Evolutionary conservation across 139 green algal species (phyloP), one percentile per base, ranked within the genome.

Genomic region (Trebouxia sp.): DNA sequence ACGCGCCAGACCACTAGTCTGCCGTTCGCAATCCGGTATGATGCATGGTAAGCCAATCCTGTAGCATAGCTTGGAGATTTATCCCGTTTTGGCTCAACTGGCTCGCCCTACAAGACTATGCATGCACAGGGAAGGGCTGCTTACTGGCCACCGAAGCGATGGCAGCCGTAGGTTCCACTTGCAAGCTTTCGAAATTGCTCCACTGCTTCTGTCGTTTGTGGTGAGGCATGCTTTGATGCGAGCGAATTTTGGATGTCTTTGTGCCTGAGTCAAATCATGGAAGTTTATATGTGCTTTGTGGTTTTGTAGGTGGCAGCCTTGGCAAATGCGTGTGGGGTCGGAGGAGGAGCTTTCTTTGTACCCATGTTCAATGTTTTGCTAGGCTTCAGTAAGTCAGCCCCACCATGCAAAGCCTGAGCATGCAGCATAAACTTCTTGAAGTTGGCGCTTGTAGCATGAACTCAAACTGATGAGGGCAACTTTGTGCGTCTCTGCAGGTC

Each of bases 341-440:
- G 80, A 26, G 80, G 79, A 37, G 88, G 88, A 6, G 86, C 86
- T 2, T 80, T 92, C 22, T 90, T 89, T 75, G 87, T 90, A n/a
- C 88, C 85, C 4, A 43, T 91, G 2, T 88, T 91, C 76, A 85
- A 85, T 39, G 51, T 86, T 5, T 38, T 89, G 3, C 38, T 88
- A 3, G 58, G 81, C 28, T 89, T 89, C 47, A 80, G 85, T 89
- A 45, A 83, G 83, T 48, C 41, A 12, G 10, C 15, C 12, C 35
- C 12, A 35, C 26, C 12, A 5, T 20, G 42, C 32, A 14, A 53
- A 14, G 20, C 14, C 47, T 53, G 47, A 17, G 20, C 15, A 17
- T 53, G 47, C 47, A 26, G 47, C 47, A 53, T 5, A 1, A 14
- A 26, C 47, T 53, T 14, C 47, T 53, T n/a, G n/a, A 53, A 14